phyloP scores from a whole-genome alignment of 169 alveolate genomes.

The Plasmodium reichenowi region DNA sequence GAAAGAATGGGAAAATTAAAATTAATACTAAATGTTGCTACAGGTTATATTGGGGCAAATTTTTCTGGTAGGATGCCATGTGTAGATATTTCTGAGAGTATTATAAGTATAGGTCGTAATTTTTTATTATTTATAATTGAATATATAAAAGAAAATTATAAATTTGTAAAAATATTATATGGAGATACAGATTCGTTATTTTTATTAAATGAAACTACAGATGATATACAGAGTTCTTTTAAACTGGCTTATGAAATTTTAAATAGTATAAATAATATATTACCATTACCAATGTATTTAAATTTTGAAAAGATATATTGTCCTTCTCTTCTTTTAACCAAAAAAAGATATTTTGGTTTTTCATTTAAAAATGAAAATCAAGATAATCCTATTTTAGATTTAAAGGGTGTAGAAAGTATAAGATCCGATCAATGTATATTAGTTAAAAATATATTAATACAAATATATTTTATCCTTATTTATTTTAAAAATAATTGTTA shows the following conservation, averaged over 20 bases:
- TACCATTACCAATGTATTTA: conserved; percentile 93
- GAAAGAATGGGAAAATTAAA: conserved; percentile 73
- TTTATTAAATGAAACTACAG: conserved; percentile 92
- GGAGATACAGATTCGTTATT: conserved; percentile 99
- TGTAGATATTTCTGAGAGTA: conserved; percentile 95
- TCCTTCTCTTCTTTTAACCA: conserved; percentile 94
- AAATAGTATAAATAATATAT: conserved; percentile 86
- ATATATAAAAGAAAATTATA: conserved; percentile 88
- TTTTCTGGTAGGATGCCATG: conserved; percentile 98
- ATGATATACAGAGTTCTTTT: conserved; percentile 89
- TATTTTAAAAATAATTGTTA: conserved; percentile 48
- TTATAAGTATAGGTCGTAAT: conserved; percentile 95
- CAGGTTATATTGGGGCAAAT: conserved; percentile 92
- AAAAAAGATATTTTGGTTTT: conserved; percentile 95
- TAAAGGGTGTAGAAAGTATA: conserved; percentile 79
- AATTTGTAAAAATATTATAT: conserved; percentile 93
- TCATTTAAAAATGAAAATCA: conserved; percentile 42
- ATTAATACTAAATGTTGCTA: conserved; percentile 76
- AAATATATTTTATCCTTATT: conserved; percentile 43
- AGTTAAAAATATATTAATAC: conserved; percentile 60
- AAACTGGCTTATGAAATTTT: conserved; percentile 90
- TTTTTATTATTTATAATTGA: conserved; percentile 94
- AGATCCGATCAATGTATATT: conserved; percentile 78
- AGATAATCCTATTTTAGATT: conserved; percentile 54
- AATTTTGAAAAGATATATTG: conserved; percentile 95